Evolutionary conservation across 208 protist genomes (phyloP), one percentile per base, ranked within the genome.

Genomic region (Trypanosoma lewisi): DNA sequence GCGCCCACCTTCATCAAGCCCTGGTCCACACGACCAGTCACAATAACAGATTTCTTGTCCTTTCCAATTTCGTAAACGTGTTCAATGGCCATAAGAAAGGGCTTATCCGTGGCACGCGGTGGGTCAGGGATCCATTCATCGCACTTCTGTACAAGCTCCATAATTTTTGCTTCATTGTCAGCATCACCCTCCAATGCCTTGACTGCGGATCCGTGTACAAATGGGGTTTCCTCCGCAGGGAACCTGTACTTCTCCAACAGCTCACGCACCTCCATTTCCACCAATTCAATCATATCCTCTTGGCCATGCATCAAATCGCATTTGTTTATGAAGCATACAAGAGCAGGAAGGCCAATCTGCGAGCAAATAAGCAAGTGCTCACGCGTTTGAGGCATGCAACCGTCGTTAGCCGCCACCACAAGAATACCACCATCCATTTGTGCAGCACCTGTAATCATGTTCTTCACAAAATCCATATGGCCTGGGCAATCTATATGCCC

Each of bases 401-500:
- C 95, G 65, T 97, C 97, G 49, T 93, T 97, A 34, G 91, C 91
- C 0, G 89, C 85, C 53, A 97, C 89, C 47, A 97, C 91, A 55
- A 97, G 85, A 62, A 97, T 97, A 34, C 87, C 87, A 49, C 88
- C 91, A 66, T 97, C 90, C 90, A 96, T 96, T 78, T 99, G 98
- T 37, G 98, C 96, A 49, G 98, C 97, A 71, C 98, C 99, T 57
- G 97, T 98, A 78, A 99, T 99, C 98, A 99, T 99, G 91, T 99
- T 99, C 83, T 99, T 99, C 67, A 99, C 98, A 88, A 99, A 99
- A 83, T 99, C 98, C 67, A 98, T 86, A 70, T 99, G 99, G 23
- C 99, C 99, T 25, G 99, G 99, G 75, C 98, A 99, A 86, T 99
- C 99, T 76, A 99, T 99, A 87, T 99, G 97, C 54, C 98, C 98